A percentile compares a stretch with the other conserved stretches of the same genome.
These are phyloP conservation scores for Myriosclerotinia scirpicola DNA, from an alignment of 2,329 filamentous ascomycete genomes.

Conservation along the genomic window DNA sequence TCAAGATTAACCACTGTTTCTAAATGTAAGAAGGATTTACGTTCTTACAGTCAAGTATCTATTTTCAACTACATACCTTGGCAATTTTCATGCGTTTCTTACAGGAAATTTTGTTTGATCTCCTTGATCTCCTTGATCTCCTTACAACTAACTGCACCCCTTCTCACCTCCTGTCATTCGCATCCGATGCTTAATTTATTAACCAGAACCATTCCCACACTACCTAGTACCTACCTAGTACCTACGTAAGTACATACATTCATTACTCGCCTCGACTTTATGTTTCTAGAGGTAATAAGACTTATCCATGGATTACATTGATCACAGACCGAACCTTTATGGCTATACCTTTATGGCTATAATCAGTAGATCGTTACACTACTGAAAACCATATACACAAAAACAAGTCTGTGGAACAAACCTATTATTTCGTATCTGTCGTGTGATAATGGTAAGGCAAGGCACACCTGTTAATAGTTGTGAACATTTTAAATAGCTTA, in stretches of 20 bases:
- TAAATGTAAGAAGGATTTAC: conserved; percentile 9
- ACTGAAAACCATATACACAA: background rate
- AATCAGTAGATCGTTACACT: background rate
- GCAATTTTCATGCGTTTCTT: background rate
- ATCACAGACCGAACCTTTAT: background rate
- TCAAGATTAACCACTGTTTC: background rate
- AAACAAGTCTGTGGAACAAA: background rate
- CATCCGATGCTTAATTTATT: conserved; percentile 3
- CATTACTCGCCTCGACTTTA: background rate
- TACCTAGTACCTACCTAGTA: no score
- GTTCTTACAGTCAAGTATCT: background rate
- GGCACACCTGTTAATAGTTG: background rate
- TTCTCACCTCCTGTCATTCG: background rate
- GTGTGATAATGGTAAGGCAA: conserved; percentile 4
- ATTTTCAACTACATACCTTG: background rate
- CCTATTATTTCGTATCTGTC: conserved; percentile 7
- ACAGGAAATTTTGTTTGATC: background rate
- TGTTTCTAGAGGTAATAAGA: background rate
- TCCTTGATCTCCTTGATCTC: background rate
- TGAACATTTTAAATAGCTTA: background rate
- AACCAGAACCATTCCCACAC: no score
- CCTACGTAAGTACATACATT: no score
- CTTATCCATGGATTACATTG: background rate
- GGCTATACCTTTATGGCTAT: background rate
- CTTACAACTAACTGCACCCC: background rate